Base-by-base conservation (phyloP, 2,329 filamentous ascomycete genomes). In the Chaetothyriales sp. region DNA sequence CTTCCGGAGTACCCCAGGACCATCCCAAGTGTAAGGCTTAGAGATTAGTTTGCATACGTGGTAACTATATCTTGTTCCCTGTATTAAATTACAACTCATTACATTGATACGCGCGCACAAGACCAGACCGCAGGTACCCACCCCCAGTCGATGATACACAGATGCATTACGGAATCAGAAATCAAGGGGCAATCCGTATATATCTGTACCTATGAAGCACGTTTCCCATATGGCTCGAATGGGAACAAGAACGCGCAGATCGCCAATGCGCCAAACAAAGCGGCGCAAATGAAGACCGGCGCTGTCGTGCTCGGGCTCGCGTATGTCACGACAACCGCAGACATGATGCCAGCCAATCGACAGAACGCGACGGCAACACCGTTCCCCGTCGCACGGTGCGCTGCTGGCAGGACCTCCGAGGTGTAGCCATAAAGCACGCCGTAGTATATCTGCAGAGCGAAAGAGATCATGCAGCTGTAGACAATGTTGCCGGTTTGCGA, bases 361-460 rank as follows among this genome's bases (percentile, higher is more conserved):
- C 86, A 86, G 53, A 76, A 77, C 0, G 76, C 80, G 26, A 86
- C 83, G 0, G 80, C 77, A 39, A 86, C 74, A 1, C 81, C 83
- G 60, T 85, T 86, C 9, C 83, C 84, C 0, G 83, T 87, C 0
- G 81, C 81, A 1, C 83, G 74, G 59, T 87, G 82, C 0, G 81
- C 81, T 46, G 74, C 79, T 76, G 12, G 77, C 18, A 55, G 22
- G 42, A 50, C 42, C 55, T 77, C 74, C 0, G 51, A 81, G 66
- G 69, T 85, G 73, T 63, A 84, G 65, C 69, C 83, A 74, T 63
- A 84, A 55, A 61, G 65, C 18, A 78, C 81, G 20, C 79, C 78
- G 58, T 86, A 86, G 64, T 85, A 84, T 52, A 86, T 77, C 59
- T 86, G 85, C 57, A 83, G 65, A 51, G 72, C 78, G 61, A 84